phyloP scores from a whole-genome alignment of 495 filamentous ascomycete genomes.

The Penicillium manginii region DNA sequence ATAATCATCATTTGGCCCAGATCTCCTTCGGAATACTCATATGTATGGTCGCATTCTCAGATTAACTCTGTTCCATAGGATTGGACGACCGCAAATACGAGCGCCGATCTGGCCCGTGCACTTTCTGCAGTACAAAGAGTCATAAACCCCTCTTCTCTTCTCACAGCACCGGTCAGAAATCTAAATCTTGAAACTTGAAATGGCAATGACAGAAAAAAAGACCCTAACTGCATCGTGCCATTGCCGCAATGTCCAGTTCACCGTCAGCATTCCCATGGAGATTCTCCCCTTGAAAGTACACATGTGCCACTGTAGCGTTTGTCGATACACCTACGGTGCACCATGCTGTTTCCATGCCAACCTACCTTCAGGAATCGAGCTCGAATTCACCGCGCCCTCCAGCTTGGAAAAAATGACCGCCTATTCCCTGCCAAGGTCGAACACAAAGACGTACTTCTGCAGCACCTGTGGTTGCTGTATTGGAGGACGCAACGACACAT shows the following conservation, averaged over 20 bases:
- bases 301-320: constrained; percentile 67
- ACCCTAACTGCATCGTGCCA: constrained; percentile 51
- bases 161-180: background rate
- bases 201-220: constrained; percentile 7
- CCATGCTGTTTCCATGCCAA: constrained; percentile 55
- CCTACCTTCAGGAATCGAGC: constrained; percentile 43
- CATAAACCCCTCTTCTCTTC: background rate
- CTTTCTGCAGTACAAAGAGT: background rate
- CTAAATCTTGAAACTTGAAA: background rate
- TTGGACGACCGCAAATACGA: constrained; percentile 1
- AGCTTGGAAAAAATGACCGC: constrained; percentile 25
- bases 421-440: constrained; percentile 37
- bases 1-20: too few relatives aligned
- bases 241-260: constrained; percentile 50
- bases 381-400: constrained; percentile 36
- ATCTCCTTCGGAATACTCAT: too few relatives aligned
- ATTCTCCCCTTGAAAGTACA: constrained; percentile 36
- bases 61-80: background rate
- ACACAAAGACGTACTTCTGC: constrained; percentile 44
- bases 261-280: constrained; percentile 26
- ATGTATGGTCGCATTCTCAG: background rate
- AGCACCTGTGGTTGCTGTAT: constrained; percentile 48
- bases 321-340: constrained; percentile 61
- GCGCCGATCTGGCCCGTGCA: background rate
- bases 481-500: constrained; percentile 26